A percentile compares a stretch with the other conserved stretches of the same genome.
Evolutionary conservation across 768 basidiomycete species (phyloP).

Genomic region (Neoboletus magnificus): DNA sequence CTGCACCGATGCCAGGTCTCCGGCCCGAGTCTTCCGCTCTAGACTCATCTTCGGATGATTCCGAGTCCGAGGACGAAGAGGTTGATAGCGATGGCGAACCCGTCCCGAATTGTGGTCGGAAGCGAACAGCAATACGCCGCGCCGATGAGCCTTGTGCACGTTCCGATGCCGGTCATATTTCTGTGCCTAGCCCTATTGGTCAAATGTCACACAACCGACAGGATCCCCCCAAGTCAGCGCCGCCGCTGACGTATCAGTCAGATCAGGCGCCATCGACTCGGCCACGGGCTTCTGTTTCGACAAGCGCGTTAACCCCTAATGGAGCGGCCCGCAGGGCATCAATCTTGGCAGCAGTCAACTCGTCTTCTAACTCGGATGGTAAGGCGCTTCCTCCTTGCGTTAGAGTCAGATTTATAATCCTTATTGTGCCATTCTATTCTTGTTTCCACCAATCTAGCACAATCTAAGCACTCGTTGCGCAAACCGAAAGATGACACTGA

Average conservation of each 20-base stretch:
- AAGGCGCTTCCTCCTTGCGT: slow-evolving; percentile 13
- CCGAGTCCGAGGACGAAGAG: slow-evolving; percentile 35
- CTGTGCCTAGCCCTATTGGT: neutral
- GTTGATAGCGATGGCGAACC: slow-evolving; percentile 35
- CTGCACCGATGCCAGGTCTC: slow-evolving; percentile 4
- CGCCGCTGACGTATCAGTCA: slow-evolving; percentile 28
- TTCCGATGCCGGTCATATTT: slow-evolving; percentile 21
- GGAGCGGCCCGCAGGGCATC: slow-evolving; percentile 53
- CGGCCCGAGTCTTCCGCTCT: slow-evolving; percentile 17
- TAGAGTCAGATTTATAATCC: neutral
- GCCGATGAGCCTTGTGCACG: slow-evolving; percentile 1
- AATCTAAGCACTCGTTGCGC: neutral
- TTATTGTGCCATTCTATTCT: neutral
- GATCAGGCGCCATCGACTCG: slow-evolving; percentile 21
- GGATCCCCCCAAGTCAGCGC: slow-evolving; percentile 18
- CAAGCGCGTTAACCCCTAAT: slow-evolving; percentile 53
- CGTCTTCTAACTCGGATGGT: slow-evolving; percentile 27
- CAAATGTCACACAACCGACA: neutral
- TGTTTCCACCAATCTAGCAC: slow-evolving; percentile 1
- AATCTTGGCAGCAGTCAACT: slow-evolving; percentile 32
- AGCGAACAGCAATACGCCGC: slow-evolving; percentile 34
- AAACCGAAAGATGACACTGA: slow-evolving; percentile 17
- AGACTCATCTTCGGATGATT: slow-evolving; percentile 33
- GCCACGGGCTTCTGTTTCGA: slow-evolving; percentile 51
- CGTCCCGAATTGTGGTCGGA: slow-evolving; percentile 32